Evolutionary conservation across 352 stramenopile genomes (phyloP).

Genomic region (Pythium monospermum): DNA sequence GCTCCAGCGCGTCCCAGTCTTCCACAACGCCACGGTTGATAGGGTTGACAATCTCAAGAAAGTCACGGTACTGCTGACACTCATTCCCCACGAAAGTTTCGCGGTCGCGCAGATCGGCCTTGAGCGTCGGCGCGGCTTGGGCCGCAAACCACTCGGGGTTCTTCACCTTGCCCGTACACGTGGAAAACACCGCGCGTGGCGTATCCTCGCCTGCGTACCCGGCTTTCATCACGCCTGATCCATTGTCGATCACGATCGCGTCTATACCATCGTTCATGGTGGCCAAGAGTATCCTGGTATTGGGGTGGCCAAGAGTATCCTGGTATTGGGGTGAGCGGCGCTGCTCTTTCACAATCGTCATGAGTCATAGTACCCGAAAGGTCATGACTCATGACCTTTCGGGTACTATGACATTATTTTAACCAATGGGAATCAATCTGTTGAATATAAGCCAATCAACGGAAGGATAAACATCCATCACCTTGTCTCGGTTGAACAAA

Average conservation of each 20-base stretch:
- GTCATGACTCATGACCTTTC: slow-evolving; percentile 38
- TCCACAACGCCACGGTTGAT: slow-evolving; percentile 74
- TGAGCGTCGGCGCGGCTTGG: slow-evolving; percentile 44
- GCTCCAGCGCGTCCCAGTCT: slow-evolving; percentile 84
- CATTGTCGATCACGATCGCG: slow-evolving; percentile 85
- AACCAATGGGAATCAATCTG: slow-evolving; percentile 13
- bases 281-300: no score
- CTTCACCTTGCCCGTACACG: slow-evolving; percentile 61
- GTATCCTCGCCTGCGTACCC: slow-evolving; percentile 84
- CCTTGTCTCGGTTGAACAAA: no score
- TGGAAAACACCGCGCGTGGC: slow-evolving; percentile 66
- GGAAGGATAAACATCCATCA: neutral
- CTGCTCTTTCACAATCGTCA: no score
- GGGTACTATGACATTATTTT: slow-evolving; percentile 2
- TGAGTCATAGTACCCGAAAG: no score
- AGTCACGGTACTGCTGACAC: slow-evolving; percentile 64
- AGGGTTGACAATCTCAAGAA: slow-evolving; percentile 61
- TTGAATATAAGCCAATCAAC: slow-evolving; percentile 21
- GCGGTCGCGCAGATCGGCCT: slow-evolving; percentile 62
- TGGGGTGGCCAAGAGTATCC: no score
- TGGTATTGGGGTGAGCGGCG: no score
- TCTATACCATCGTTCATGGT: slow-evolving; percentile 41
- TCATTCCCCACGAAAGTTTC: slow-evolving; percentile 65
- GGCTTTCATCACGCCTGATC: slow-evolving; percentile 75
- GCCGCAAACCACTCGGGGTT: slow-evolving; percentile 78